Base-by-base conservation (phyloP, 495 filamentous ascomycete genomes). In the Xylaria intraflava region DNA sequence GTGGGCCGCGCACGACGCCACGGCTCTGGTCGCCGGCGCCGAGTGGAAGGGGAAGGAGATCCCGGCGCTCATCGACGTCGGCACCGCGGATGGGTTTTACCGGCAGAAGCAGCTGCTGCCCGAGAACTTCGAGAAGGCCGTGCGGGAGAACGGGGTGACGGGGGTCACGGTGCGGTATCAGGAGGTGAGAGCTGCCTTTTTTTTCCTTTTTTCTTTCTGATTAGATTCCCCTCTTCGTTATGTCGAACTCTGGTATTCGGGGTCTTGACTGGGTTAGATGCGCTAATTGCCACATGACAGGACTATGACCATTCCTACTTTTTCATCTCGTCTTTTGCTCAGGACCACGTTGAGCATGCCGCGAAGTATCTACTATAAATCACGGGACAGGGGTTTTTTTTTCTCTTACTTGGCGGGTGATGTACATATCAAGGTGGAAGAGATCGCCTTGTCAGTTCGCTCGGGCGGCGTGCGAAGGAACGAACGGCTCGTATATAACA, bases 251-350 rank as follows among this genome's bases (percentile, higher is more conserved):
- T 4, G 20, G 22, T 48, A 24, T 16, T 10, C 22, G 11, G 6
- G 1, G 22, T 0, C 0, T 17, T 27, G 10, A 11, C 20, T 1
- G 24, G 29, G 12, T 4, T 11, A 24, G 12, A 24, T 19, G 16
- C 10, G 20, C 27, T 31, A 42, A 38, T 36, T 14, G 12, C 22
- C 9, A 9, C 5, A 17, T 38, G 2, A 16, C 64, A 89, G 65
- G 90, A 83, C 46, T 98, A 98, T 66, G 94, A 98, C 69, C 93
- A 97, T 69, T 94, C 89, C 49, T 98, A 98, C 68, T 96, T 79
- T 70, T 95, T 93, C 62, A 92, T 98, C 74, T 82, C 92, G 26
- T 81, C 76, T 10, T 98, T 98, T 70, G 78, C 86, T 44, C 84
- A 85, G 60, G 91, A 97, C 58, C 93, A 98, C 76, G 78, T 98